Conservation (phyloP, 495 filamentous ascomycete species). For the Staphylotrichum tortipilum region DNA sequence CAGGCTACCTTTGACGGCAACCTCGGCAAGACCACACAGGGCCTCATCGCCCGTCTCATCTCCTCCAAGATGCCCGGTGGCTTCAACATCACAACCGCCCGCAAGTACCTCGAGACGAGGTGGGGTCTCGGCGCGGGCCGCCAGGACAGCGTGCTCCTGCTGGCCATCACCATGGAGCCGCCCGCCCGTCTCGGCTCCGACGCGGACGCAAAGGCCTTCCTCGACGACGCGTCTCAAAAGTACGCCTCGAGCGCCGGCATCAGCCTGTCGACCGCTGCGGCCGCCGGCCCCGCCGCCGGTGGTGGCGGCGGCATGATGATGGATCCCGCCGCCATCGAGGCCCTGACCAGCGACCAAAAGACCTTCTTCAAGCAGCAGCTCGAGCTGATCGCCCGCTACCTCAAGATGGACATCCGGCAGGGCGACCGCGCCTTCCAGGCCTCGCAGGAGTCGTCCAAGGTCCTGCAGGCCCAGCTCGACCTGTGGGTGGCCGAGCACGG, state of each 20-base stretch:
- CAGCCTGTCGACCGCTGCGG: slow-evolving; percentile 65
- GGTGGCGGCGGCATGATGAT: slow-evolving; percentile 88
- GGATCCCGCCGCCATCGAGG: slow-evolving; percentile 95
- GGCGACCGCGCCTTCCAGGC: slow-evolving; percentile 87
- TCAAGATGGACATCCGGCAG: slow-evolving; percentile 91
- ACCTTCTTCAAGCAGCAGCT: slow-evolving; percentile 95
- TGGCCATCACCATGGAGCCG: slow-evolving; percentile 90
- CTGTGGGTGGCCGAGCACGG: slow-evolving; percentile 93
- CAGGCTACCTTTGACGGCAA: slow-evolving; percentile 97
- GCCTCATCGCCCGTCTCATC: slow-evolving; percentile 84
- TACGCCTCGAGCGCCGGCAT: slow-evolving; percentile 83
- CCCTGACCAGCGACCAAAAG: slow-evolving; percentile 89
- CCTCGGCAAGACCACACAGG: slow-evolving; percentile 92
- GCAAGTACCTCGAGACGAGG: slow-evolving; percentile 88
- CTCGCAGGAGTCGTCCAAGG: slow-evolving; percentile 72
- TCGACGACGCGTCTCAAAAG: slow-evolving; percentile 79
- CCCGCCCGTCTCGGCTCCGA: slow-evolving; percentile 79
- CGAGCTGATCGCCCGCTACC: slow-evolving; percentile 86
- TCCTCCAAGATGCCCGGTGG: slow-evolving; percentile 99
- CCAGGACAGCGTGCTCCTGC: slow-evolving; percentile 82
- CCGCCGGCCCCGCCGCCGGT: slow-evolving; percentile 64
- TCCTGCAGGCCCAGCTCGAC: slow-evolving; percentile 86
- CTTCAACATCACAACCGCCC: slow-evolving; percentile 91
- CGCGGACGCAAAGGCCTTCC: slow-evolving; percentile 79
- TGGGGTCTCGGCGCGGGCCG: slow-evolving; percentile 84